A percentile compares a stretch with the other conserved stretches of the same genome.
These are phyloP conservation scores for Erythrobasidium hasegawianum DNA, from an alignment of 1,284 basidiomycete genomes.

Conservation along the genomic window DNA sequence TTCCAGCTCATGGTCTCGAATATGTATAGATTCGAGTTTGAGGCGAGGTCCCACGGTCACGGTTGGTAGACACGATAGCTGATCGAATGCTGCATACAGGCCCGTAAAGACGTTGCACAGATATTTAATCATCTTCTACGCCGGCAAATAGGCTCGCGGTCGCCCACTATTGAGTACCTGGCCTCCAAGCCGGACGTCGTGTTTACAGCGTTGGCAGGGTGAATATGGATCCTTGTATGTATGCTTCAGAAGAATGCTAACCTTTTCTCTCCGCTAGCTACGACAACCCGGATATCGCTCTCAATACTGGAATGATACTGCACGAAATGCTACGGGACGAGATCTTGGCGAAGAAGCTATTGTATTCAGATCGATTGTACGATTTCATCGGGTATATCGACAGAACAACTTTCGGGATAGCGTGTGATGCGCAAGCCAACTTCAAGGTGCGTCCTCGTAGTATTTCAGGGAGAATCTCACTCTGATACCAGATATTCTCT, in stretches of 20 bases:
- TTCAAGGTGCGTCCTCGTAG: slow-evolving; percentile 60
- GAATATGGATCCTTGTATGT: slow-evolving; percentile 36
- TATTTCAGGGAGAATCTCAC: too few species aligned
- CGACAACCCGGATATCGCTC: slow-evolving; percentile 85
- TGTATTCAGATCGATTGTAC: slow-evolving; percentile 89
- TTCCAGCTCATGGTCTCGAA: slow-evolving; percentile 75
- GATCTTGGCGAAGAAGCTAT: slow-evolving; percentile 78
- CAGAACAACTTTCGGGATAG: slow-evolving; percentile 94
- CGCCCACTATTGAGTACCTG: slow-evolving; percentile 93
- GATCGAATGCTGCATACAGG: too few species aligned
- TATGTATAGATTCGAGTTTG: slow-evolving; percentile 87
- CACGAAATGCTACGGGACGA: slow-evolving; percentile 97
- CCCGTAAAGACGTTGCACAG: slow-evolving; percentile 86
- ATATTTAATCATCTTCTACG: slow-evolving; percentile 95
- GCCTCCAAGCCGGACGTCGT: slow-evolving; percentile 78
- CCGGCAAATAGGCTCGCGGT: slow-evolving; percentile 85
- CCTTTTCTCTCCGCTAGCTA: too few species aligned
- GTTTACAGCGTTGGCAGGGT: slow-evolving; percentile 77
- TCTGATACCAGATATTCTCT: too few species aligned
- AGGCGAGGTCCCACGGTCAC: slow-evolving; percentile 63
- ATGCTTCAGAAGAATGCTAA: too few species aligned
- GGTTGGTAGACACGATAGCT: too few species aligned
- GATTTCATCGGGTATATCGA: slow-evolving; percentile 96
- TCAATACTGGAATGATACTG: slow-evolving; percentile 97
- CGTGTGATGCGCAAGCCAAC: slow-evolving; percentile 94